phyloP scores from a whole-genome alignment of 352 stramenopile species.

The Phytophthora syringae region DNA sequence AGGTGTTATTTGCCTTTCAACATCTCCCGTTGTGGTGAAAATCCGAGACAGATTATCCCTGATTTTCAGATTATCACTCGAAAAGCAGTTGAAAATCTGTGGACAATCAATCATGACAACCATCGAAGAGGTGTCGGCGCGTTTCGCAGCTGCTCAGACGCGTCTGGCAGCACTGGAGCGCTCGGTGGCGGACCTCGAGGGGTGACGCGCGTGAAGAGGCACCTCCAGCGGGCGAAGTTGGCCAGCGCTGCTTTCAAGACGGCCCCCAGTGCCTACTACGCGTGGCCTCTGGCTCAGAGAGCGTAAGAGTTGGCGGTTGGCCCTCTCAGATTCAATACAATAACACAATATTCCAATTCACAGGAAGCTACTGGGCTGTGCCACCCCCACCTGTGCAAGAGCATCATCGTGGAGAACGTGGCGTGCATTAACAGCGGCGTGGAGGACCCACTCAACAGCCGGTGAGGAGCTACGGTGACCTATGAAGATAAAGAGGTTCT shows the following conservation, averaged over 20 bases:
- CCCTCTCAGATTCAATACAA: neutral
- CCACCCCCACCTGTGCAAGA: conserved; percentile 86
- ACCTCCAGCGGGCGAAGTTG: conserved; percentile 53
- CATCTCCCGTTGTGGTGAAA: no score
- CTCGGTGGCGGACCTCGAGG: conserved; percentile 55
- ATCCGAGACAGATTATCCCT: no score
- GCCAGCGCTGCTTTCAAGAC: conserved; percentile 72
- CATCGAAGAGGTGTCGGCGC: conserved; percentile 42
- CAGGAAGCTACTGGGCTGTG: conserved; percentile 72
- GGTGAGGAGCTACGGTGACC: conserved; percentile 30
- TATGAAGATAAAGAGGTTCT: neutral
- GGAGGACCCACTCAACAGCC: conserved; percentile 68
- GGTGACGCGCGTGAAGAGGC: conserved; percentile 53
- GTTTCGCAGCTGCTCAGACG: conserved; percentile 36
- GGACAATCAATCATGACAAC: conserved; percentile 19
- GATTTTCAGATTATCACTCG: no score
- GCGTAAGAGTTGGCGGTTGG: conserved; percentile 41
- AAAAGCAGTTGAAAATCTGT: no score
- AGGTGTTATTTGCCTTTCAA: no score
- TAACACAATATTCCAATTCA: neutral
- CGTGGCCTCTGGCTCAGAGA: conserved; percentile 69
- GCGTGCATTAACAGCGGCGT: conserved; percentile 63
- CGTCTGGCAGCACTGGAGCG: conserved; percentile 56
- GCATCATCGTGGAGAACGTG: conserved; percentile 91
- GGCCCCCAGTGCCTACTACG: conserved; percentile 76